phyloP scores from a whole-genome alignment of 257 asterid species.

The Nicotiana undulata region DNA sequence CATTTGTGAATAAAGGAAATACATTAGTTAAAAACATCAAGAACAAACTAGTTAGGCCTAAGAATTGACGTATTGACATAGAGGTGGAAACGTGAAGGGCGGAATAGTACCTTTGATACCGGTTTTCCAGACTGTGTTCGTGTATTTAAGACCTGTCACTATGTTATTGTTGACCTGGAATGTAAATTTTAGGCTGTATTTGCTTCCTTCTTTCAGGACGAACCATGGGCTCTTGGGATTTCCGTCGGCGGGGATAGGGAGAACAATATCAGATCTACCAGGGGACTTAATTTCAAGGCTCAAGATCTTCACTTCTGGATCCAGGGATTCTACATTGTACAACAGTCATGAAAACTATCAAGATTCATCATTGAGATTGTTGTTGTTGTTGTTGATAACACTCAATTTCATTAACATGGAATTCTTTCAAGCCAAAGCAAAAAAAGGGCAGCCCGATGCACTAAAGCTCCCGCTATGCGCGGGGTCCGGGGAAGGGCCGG shows the following conservation, averaged over 20 bases:
- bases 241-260: slow-evolving; percentile 49
- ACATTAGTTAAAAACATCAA: neutral
- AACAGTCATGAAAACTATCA: neutral
- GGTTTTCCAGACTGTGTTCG: slow-evolving; percentile 67
- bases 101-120: slow-evolving; percentile 48
- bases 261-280: slow-evolving; percentile 49
- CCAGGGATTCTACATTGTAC: slow-evolving; percentile 43
- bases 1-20: neutral
- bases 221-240: slow-evolving; percentile 67
- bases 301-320: slow-evolving; percentile 61
- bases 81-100: neutral
- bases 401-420: too few relatives aligned
- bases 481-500: too few relatives aligned
- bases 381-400: too few relatives aligned
- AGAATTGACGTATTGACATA: neutral
- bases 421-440: too few relatives aligned
- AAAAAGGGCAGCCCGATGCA: too few relatives aligned
- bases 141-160: slow-evolving; percentile 62
- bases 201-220: slow-evolving; percentile 62
- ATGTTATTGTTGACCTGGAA: slow-evolving; percentile 60
- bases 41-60: neutral
- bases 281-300: slow-evolving; percentile 58
- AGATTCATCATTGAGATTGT: neutral
- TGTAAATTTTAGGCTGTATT: slow-evolving; percentile 52
- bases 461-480: too few relatives aligned